Evolutionary conservation across 176 grass and related monocot species (phyloP).

Genomic region (Aegilops longissima): DNA sequence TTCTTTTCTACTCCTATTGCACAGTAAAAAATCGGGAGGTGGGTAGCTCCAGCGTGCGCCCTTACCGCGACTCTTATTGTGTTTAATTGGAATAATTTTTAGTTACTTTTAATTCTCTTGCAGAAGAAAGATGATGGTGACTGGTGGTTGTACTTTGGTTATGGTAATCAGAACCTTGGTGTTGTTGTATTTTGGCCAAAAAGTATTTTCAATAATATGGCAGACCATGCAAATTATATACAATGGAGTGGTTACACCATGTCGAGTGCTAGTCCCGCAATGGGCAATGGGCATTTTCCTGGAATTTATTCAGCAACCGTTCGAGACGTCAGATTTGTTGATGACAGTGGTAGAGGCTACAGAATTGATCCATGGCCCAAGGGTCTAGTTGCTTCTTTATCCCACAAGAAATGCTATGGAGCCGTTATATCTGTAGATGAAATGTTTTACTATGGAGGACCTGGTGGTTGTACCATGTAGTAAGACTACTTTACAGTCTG

Average conservation of each 20-base stretch:
- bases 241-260: not conserved
- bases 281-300: not conserved
- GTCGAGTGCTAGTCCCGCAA: not conserved
- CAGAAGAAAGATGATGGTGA: not conserved
- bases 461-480: conserved; percentile 6
- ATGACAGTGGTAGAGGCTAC: not conserved
- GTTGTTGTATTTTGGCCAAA: not conserved
- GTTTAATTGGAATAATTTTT: too few relatives aligned
- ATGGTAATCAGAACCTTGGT: not conserved
- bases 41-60: too few relatives aligned
- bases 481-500: not conserved
- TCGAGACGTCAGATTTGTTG: not conserved
- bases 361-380: not conserved
- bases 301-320: not conserved
- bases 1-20: too few relatives aligned
- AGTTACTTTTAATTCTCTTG: not conserved
- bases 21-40: too few relatives aligned
- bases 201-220: not conserved
- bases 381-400: not conserved
- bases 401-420: not conserved
- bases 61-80: too few relatives aligned
- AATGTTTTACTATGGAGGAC: conserved; percentile 33
- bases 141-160: not conserved
- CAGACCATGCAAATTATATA: not conserved
- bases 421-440: not conserved